Percentiles rank a stretch among this genome's conserved stretches.
Conservation (phyloP, 805 yeast species). For the Kodamaea kakaduensis region DNA sequence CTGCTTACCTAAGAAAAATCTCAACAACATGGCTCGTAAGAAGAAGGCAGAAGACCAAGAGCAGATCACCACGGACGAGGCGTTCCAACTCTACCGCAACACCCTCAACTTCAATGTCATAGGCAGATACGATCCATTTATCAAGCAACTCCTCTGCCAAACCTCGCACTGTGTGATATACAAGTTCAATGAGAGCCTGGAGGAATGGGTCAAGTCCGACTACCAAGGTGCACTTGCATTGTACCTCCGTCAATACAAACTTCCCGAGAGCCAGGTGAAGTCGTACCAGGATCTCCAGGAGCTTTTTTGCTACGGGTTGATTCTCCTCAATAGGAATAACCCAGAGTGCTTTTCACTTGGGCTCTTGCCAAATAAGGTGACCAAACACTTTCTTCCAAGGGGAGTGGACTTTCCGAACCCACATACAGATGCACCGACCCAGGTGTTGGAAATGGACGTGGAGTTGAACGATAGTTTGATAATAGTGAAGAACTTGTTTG, state of each 20-base stretch:
- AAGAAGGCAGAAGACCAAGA: conserved; percentile 17
- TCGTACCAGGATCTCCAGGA: conserved; percentile 35
- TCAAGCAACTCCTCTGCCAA: conserved; percentile 61
- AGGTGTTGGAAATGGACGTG: conserved; percentile 50
- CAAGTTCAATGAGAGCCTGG: conserved; percentile 51
- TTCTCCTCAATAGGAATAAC: conserved; percentile 61
- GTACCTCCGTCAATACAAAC: conserved; percentile 48
- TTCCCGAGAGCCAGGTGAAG: conserved; percentile 17
- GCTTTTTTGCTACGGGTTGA: conserved; percentile 60
- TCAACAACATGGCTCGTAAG: conserved; percentile 8
- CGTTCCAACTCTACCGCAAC: conserved; percentile 59
- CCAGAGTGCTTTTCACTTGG: conserved; percentile 75
- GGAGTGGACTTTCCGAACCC: conserved; percentile 26
- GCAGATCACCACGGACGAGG: conserved; percentile 39
- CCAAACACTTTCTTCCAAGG: conserved; percentile 40
- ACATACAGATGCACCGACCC: conserved; percentile 1
- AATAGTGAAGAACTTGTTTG: conserved; percentile 62
- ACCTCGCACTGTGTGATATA: conserved; percentile 73
- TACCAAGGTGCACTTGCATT: conserved; percentile 68
- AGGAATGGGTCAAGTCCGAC: conserved; percentile 69
- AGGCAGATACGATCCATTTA: conserved; percentile 69
- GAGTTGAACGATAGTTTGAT: conserved; percentile 68
- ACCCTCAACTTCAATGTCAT: conserved; percentile 74
- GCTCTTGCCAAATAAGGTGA: conserved; percentile 51
- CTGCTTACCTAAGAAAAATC: neutral